Conservation (phyloP, 2,329 filamentous ascomycete genomes). For the Myriosclerotinia curreyana region DNA sequence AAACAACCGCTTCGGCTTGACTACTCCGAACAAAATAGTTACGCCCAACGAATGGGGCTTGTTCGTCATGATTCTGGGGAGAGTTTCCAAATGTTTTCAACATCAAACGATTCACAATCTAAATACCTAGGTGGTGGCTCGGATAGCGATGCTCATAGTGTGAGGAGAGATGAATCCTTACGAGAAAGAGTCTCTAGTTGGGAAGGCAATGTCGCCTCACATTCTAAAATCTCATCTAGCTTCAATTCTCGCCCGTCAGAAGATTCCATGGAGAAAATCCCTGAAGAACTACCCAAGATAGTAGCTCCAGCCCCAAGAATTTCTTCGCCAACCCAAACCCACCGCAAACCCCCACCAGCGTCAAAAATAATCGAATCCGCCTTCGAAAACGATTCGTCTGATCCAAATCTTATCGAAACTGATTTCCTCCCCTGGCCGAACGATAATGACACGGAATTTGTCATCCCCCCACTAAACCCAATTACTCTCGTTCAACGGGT, state of each 20-base stretch:
- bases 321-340: constrained; percentile 28
- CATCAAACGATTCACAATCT: constrained; percentile 50
- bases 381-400: constrained; percentile 25
- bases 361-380: not conserved
- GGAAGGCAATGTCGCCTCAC: constrained; percentile 34
- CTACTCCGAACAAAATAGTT: constrained; percentile 28
- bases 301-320: constrained; percentile 9
- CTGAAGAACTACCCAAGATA: constrained; percentile 12
- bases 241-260: constrained; percentile 25
- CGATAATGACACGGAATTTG: constrained; percentile 55
- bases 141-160: constrained; percentile 34
- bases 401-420: constrained; percentile 48
- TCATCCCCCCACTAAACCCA: constrained; percentile 54
- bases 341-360: constrained; percentile 25
- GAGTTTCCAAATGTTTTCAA: constrained; percentile 58
- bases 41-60: constrained; percentile 30
- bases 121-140: constrained; percentile 40
- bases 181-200: constrained; percentile 34
- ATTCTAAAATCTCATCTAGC: constrained; percentile 24
- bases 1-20: constrained; percentile 43
- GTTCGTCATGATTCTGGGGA: constrained; percentile 57
- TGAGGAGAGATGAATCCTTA: constrained; percentile 24
- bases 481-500: constrained; percentile 53
- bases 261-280: constrained; percentile 16
- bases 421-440: constrained; percentile 59